Percentiles rank a stretch among this genome's conserved stretches.
These are phyloP conservation scores for Lachnellula occidentalis DNA, from an alignment of 2,329 filamentous ascomycete genomes.

Conservation along the genomic window DNA sequence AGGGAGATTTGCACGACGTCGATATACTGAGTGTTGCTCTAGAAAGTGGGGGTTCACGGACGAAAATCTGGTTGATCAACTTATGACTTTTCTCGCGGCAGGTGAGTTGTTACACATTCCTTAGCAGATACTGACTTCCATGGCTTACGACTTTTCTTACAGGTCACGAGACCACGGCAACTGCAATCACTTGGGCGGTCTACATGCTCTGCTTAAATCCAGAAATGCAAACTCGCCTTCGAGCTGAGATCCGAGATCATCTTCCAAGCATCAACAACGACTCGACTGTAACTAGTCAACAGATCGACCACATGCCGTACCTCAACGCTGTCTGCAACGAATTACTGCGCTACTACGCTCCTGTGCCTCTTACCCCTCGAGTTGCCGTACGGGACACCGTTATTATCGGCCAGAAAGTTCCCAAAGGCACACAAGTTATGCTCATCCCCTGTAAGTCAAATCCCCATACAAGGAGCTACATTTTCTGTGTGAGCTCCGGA, in stretches of 20 bases:
- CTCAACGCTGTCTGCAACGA: constrained; percentile 76
- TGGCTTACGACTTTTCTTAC: too few species aligned
- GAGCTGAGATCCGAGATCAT: constrained; percentile 58
- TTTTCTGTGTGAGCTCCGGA: too few species aligned
- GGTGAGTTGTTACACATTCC: too few species aligned
- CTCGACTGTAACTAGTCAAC: constrained; percentile 43
- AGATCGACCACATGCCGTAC: constrained; percentile 72
- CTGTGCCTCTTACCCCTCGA: constrained; percentile 67
- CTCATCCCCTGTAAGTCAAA: constrained; percentile 44
- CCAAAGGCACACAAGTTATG: constrained; percentile 64
- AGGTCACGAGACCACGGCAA: constrained; percentile 71
- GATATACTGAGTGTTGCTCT: constrained; percentile 82
- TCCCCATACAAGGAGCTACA: too few species aligned
- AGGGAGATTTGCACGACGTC: constrained; percentile 46
- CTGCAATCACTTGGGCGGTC: constrained; percentile 68
- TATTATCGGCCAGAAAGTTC: constrained; percentile 60
- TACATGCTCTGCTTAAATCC: constrained; percentile 64
- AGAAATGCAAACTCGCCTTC: constrained; percentile 59
- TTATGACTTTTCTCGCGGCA: too few species aligned
- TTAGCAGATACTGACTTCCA: too few species aligned
- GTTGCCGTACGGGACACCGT: constrained; percentile 58
- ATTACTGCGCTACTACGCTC: constrained; percentile 65
- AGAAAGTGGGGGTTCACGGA: constrained; percentile 71
- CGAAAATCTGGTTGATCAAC: constrained; percentile 76
- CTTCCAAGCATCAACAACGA: constrained; percentile 46